A percentile compares a stretch with the other conserved stretches of the same genome.
phyloP scores from a whole-genome alignment of 2,329 filamentous ascomycete genomes.

The Trichoderma harzianum region DNA sequence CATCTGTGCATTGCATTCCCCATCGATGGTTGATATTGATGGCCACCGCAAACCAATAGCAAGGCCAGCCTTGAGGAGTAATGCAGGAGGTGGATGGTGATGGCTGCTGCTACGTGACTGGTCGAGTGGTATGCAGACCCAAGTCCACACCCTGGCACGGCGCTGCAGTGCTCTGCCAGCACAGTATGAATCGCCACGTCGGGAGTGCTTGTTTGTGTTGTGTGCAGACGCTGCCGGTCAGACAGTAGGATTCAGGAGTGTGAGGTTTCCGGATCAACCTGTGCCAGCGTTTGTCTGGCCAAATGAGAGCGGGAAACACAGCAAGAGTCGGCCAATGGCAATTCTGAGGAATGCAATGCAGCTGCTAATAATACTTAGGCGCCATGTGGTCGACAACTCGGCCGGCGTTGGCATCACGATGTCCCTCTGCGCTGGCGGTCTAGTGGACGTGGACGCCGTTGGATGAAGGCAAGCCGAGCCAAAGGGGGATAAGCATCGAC shows the following conservation, averaged over 20 bases:
- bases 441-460: background rate
- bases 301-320: background rate
- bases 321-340: background rate
- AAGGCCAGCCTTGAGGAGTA: conserved; percentile 17
- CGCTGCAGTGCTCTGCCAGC: conserved; percentile 4
- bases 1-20: conserved; percentile 22
- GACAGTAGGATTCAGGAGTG: conserved; percentile 14
- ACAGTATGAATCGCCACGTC: background rate
- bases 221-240: conserved; percentile 12
- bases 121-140: conserved; percentile 20
- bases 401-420: conserved; percentile 10
- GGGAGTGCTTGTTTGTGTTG: background rate
- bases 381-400: conserved; percentile 16
- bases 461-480: background rate
- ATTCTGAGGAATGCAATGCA: conserved; percentile 9
- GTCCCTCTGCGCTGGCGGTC: conserved; percentile 13
- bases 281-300: background rate
- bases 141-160: conserved; percentile 13
- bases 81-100: conserved; percentile 26
- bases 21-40: conserved; percentile 24
- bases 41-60: conserved; percentile 24
- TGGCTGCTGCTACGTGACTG: conserved; percentile 22
- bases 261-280: conserved; percentile 1
- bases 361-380: conserved; percentile 20
- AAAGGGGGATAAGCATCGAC: background rate